phyloP scores from a whole-genome alignment of 108 stramenopile species.

The Chaetoceros muelleri region DNA sequence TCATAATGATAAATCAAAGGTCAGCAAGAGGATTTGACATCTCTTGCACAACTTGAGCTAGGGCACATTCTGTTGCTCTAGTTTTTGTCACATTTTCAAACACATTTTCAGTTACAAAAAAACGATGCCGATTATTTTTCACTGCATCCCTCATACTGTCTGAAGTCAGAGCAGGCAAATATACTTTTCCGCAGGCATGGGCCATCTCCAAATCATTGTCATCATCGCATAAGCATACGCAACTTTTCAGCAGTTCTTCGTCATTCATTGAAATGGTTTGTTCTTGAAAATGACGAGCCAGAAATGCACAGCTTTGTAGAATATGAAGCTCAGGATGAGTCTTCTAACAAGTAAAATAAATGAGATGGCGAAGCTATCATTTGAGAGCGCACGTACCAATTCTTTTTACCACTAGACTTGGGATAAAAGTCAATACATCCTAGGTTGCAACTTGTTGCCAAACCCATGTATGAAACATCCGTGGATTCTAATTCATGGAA shows the following conservation, averaged over 20 bases:
- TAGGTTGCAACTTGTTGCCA: constrained; percentile 50
- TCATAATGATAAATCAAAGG: background rate
- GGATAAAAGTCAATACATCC: constrained; percentile 75
- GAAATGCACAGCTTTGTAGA: constrained; percentile 33
- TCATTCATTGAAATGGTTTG: background rate
- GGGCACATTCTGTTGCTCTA: background rate
- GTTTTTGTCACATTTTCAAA: background rate
- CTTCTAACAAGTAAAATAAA: background rate
- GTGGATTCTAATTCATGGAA: constrained; percentile 14
- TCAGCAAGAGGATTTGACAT: constrained; percentile 5
- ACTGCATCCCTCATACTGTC: constrained; percentile 25
- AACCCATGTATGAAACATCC: constrained; percentile 12
- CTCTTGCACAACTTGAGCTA: constrained; percentile 5
- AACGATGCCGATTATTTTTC: constrained; percentile 9
- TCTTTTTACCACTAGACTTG: constrained; percentile 50
- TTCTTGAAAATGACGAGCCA: constrained; percentile 28
- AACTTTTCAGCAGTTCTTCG: constrained; percentile 17
- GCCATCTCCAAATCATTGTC: constrained; percentile 88
- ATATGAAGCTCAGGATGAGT: background rate
- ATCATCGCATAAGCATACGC: constrained; percentile 75
- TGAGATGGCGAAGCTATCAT: background rate
- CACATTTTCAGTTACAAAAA: constrained; percentile 1
- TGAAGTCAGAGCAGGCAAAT: constrained; percentile 49
- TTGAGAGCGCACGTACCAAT: constrained; percentile 28
- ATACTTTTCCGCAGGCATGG: constrained; percentile 50